These are phyloP conservation scores for Magnolia kwangsiensis DNA, from an alignment of 164 flowering plant genomes.

Conservation along the genomic window DNA sequence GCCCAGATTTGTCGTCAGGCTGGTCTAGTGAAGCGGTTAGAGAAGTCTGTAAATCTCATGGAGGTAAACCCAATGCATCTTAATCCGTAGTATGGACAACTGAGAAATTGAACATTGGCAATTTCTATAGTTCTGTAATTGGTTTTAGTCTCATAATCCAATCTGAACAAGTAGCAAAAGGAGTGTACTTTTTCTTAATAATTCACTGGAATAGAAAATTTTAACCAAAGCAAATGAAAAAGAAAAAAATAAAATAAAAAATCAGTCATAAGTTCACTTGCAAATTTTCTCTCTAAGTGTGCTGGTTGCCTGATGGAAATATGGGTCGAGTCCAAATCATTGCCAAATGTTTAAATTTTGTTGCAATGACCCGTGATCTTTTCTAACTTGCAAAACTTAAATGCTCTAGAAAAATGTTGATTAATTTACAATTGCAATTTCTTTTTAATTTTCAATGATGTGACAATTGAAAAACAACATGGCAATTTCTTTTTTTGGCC, in stretches of 20 bases:
- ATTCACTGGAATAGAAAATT: not conserved
- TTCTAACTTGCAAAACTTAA: not conserved
- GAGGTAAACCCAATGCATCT: conserved; percentile 42
- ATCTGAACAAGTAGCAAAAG: not conserved
- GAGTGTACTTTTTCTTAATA: not conserved
- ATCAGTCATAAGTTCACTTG: not conserved
- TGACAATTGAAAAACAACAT: no score
- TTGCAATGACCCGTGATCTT: not conserved
- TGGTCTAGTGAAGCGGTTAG: conserved; percentile 88
- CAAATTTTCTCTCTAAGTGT: no score
- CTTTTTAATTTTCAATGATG: not conserved
- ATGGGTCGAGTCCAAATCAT: not conserved
- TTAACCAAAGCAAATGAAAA: not conserved
- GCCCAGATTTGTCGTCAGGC: conserved; percentile 99
- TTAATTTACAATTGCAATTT: no score
- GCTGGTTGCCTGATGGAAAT: not conserved
- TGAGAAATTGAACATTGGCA: not conserved
- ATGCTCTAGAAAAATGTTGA: not conserved
- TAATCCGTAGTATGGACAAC: not conserved
- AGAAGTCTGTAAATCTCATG: conserved; percentile 60
- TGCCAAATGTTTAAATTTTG: no score
- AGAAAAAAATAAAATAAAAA: no score
- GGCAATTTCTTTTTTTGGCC: not conserved
- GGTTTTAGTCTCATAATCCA: not conserved
- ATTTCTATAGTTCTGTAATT: no score